These are phyloP conservation scores for Pugionium cornutum DNA, from an alignment of 345 rosid species.

Conservation along the genomic window DNA sequence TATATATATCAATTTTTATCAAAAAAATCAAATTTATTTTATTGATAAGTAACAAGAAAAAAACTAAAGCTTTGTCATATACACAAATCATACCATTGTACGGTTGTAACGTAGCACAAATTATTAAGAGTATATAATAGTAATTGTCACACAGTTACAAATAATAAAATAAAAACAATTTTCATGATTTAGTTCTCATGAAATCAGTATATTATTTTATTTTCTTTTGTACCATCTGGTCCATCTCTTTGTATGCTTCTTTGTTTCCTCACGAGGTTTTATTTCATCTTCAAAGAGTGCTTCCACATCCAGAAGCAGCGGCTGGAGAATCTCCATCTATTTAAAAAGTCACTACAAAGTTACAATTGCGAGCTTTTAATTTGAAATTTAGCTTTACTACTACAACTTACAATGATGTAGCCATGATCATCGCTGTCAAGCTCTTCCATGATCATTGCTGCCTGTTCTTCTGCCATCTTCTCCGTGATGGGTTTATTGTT, in stretches of 20 bases:
- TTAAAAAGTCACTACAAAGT: conserved; percentile 6
- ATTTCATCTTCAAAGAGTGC: conserved; percentile 24
- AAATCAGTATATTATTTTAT: no score
- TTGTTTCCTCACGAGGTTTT: conserved; percentile 46
- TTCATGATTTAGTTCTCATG: background rate
- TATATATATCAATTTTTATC: no score
- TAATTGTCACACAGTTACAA: background rate
- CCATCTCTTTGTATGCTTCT: conserved; percentile 32
- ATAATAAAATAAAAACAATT: background rate
- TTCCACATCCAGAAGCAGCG: conserved; percentile 52
- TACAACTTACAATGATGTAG: conserved; percentile 54
- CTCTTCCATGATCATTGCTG: conserved; percentile 70
- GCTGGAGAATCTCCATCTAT: conserved; percentile 55
- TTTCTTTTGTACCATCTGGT: no score
- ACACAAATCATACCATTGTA: no score
- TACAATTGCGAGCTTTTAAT: background rate
- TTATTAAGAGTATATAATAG: no score
- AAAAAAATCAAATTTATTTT: no score
- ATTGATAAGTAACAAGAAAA: background rate
- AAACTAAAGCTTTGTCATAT: no score
- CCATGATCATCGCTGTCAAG: conserved; percentile 57
- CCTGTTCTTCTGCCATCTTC: conserved; percentile 59
- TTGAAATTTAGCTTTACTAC: background rate
- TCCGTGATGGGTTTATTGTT: conserved; percentile 53
- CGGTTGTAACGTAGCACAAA: no score